phyloP scores from a whole-genome alignment of 768 basidiomycete species.

The Boletus insuetus region DNA sequence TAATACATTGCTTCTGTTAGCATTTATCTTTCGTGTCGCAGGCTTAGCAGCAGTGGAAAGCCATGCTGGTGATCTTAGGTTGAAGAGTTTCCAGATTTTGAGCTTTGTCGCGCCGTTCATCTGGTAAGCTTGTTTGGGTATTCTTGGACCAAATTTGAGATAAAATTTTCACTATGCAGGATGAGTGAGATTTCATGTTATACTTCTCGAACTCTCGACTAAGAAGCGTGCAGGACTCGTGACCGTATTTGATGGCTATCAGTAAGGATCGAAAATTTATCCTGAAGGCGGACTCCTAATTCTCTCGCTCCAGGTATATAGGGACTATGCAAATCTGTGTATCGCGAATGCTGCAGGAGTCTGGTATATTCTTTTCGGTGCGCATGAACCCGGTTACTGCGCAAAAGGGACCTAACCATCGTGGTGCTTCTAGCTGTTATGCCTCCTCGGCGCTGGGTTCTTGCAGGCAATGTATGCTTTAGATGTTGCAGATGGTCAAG shows the following conservation, averaged over 20 bases:
- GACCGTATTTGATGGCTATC: constrained; percentile 78
- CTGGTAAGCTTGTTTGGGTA: constrained; percentile 51
- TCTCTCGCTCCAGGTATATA: constrained; percentile 53
- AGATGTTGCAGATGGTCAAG: constrained; percentile 84
- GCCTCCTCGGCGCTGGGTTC: constrained; percentile 82
- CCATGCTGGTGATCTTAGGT: constrained; percentile 37
- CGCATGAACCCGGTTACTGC: constrained; percentile 15
- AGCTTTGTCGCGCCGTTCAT: constrained; percentile 87
- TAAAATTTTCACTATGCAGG: constrained; percentile 40
- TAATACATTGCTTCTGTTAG: constrained; percentile 66
- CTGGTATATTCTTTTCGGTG: constrained; percentile 88
- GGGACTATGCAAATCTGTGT: constrained; percentile 95
- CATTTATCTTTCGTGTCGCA: constrained; percentile 69
- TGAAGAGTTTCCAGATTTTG: constrained; percentile 83
- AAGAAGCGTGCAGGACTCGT: constrained; percentile 53
- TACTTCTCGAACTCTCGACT: background rate
- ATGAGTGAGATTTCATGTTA: constrained; percentile 60
- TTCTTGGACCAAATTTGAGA: background rate
- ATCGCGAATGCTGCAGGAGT: constrained; percentile 89
- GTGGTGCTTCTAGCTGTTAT: constrained; percentile 56
- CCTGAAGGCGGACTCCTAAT: background rate
- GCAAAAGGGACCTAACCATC: background rate
- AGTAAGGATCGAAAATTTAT: constrained; percentile 40
- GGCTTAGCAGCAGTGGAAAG: constrained; percentile 44
- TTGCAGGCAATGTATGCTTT: constrained; percentile 84